These are phyloP conservation scores for Aleurites moluccanus DNA, from an alignment of 441 rosid genomes.

Conservation along the genomic window DNA sequence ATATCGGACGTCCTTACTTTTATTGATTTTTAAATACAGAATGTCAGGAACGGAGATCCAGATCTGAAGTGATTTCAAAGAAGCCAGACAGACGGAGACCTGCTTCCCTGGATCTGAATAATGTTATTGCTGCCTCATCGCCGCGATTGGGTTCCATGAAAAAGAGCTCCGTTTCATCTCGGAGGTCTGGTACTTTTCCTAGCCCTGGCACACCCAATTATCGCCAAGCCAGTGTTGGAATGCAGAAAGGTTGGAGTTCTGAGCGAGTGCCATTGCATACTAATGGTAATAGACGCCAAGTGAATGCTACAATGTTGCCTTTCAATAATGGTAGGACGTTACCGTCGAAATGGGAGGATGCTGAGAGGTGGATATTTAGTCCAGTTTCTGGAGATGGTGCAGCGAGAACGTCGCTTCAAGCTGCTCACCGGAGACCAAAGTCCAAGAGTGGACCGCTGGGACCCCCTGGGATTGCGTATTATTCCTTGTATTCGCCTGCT, in stretches of 20 bases:
- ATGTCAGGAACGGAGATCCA: slow-evolving; percentile 75
- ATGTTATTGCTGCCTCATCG: slow-evolving; percentile 55
- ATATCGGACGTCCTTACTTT: background rate
- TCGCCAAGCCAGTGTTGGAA: slow-evolving; percentile 44
- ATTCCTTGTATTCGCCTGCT: slow-evolving; percentile 74
- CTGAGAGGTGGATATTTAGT: slow-evolving; percentile 98
- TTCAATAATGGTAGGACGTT: slow-evolving; percentile 71
- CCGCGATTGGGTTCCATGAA: slow-evolving; percentile 61
- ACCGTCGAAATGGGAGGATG: slow-evolving; percentile 99
- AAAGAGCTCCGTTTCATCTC: slow-evolving; percentile 46
- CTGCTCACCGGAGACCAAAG: slow-evolving; percentile 70
- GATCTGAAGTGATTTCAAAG: slow-evolving; percentile 64
- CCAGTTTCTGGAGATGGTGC: slow-evolving; percentile 74
- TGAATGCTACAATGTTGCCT: slow-evolving; percentile 50
- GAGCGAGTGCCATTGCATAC: slow-evolving; percentile 74
- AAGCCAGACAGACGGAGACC: slow-evolving; percentile 67
- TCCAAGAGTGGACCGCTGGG: slow-evolving; percentile 99
- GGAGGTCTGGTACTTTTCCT: slow-evolving; percentile 65
- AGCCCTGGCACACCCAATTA: slow-evolving; percentile 92
- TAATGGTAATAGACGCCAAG: slow-evolving; percentile 53
- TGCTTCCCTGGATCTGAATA: slow-evolving; percentile 76
- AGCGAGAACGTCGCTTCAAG: slow-evolving; percentile 44
- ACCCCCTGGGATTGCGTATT: slow-evolving; percentile 78
- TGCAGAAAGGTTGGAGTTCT: slow-evolving; percentile 97
- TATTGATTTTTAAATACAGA: slow-evolving; percentile 37